These are phyloP conservation scores for Plasmodium malariae DNA, from an alignment of 169 alveolate species.

Conservation along the genomic window DNA sequence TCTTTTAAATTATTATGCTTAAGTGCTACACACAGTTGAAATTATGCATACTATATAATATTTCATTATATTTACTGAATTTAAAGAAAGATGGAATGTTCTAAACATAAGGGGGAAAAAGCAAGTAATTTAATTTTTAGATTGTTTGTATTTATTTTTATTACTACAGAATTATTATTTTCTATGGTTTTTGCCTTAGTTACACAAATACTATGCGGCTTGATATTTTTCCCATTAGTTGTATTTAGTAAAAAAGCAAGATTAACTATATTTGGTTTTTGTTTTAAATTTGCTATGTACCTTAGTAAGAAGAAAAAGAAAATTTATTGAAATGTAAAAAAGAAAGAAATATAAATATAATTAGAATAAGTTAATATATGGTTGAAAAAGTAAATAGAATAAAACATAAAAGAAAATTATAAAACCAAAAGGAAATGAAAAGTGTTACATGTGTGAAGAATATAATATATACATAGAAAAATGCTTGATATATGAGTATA, in stretches of 20 bases:
- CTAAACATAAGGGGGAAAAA: not conserved
- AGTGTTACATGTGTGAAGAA: not conserved
- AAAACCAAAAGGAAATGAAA: not conserved
- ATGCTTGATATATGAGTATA: not conserved
- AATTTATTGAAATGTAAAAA: not conserved
- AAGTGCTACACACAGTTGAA: too few species aligned
- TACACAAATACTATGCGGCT: not conserved
- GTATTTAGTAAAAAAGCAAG: conserved; percentile 22
- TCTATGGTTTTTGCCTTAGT: not conserved
- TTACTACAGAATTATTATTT: not conserved
- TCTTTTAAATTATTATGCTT: too few species aligned
- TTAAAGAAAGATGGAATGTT: conserved; percentile 38
- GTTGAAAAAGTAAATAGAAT: too few species aligned
- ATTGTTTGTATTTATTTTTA: conserved; percentile 13
- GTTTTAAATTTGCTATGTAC: conserved; percentile 7
- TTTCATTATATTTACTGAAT: too few species aligned
- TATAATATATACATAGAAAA: not conserved
- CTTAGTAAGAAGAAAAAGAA: conserved; percentile 26
- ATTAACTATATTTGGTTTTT: conserved; percentile 16
- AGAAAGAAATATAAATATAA: too few species aligned
- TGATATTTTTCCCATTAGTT: conserved; percentile 55
- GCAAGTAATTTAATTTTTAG: conserved; percentile 11
- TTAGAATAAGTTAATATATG: too few species aligned
- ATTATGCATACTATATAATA: too few species aligned
- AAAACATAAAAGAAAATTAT: too few species aligned